Percentiles rank a stretch among this genome's conserved stretches.
phyloP scores from a whole-genome alignment of 2,329 filamentous ascomycete species.

The Diaporthe humulicola region DNA sequence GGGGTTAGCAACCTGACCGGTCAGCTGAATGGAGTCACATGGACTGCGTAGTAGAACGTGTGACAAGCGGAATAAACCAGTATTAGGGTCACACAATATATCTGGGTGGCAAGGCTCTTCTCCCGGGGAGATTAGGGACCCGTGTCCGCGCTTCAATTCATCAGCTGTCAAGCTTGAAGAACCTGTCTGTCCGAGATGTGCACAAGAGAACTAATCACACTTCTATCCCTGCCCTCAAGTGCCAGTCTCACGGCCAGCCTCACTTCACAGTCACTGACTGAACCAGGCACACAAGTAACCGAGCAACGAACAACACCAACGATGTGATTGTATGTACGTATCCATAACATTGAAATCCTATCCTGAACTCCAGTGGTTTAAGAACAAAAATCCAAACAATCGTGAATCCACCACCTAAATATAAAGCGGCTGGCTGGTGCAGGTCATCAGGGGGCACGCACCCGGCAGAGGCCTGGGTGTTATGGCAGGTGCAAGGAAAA shows the following conservation, averaged over 20 bases:
- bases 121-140: too few relatives aligned
- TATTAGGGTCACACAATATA: too few relatives aligned
- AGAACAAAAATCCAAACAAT: slow-evolving; percentile 4
- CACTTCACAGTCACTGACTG: neutral
- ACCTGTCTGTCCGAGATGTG: too few relatives aligned
- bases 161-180: too few relatives aligned
- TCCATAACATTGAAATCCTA: slow-evolving; percentile 30
- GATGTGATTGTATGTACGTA: neutral
- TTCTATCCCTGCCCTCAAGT: neutral
- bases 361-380: slow-evolving; percentile 16
- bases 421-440: slow-evolving; percentile 14
- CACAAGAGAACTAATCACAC: too few relatives aligned
- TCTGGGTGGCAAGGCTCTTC: too few relatives aligned
- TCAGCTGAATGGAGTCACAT: too few relatives aligned
- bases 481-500: neutral
- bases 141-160: neutral
- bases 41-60: too few relatives aligned
- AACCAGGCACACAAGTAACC: too few relatives aligned
- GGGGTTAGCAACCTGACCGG: too few relatives aligned
- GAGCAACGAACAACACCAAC: neutral
- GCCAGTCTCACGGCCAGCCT: neutral
- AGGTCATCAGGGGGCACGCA: neutral
- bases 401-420: slow-evolving; percentile 14
- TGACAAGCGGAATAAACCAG: too few relatives aligned
- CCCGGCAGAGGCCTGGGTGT: slow-evolving; percentile 45